Evolutionary conservation across 2,329 filamentous ascomycete species (phyloP).

Genomic region (Pseudocercospora musae): DNA sequence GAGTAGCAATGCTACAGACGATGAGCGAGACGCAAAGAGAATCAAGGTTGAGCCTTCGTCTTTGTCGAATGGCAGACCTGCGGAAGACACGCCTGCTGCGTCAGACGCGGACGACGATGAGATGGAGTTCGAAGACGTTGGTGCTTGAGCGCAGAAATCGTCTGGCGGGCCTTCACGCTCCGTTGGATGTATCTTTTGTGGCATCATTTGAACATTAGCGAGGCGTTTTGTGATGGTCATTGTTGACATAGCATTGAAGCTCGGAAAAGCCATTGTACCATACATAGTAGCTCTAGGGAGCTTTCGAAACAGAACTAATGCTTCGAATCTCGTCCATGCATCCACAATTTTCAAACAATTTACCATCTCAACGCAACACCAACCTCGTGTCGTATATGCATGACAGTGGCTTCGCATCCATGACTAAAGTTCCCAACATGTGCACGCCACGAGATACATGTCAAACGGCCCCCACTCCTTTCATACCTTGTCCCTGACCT

Average conservation of each 20-base stretch:
- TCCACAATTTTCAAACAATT: background rate
- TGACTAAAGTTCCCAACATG: background rate
- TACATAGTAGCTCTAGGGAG: background rate
- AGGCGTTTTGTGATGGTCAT: background rate
- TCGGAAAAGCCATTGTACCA: background rate
- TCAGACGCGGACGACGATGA: constrained; percentile 47
- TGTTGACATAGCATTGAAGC: background rate
- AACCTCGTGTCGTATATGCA: background rate
- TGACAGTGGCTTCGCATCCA: background rate
- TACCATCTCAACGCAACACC: background rate
- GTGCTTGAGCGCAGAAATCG: background rate
- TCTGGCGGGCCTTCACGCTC: background rate
- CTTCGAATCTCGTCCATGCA: background rate
- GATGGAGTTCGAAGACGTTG: constrained; percentile 47
- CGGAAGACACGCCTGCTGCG: constrained; percentile 37
- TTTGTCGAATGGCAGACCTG: constrained; percentile 31
- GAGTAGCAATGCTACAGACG: constrained; percentile 36
- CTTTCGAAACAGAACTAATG: background rate
- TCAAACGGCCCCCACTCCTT: background rate
- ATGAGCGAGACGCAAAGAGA: constrained; percentile 56
- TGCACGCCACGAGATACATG: background rate
- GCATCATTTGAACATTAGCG: background rate
- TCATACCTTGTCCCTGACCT: background rate
- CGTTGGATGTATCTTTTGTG: background rate
- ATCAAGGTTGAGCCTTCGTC: constrained; percentile 56